These are phyloP conservation scores for Trifolium pratense DNA, from an alignment of 306 rosid species.

Conservation along the genomic window DNA sequence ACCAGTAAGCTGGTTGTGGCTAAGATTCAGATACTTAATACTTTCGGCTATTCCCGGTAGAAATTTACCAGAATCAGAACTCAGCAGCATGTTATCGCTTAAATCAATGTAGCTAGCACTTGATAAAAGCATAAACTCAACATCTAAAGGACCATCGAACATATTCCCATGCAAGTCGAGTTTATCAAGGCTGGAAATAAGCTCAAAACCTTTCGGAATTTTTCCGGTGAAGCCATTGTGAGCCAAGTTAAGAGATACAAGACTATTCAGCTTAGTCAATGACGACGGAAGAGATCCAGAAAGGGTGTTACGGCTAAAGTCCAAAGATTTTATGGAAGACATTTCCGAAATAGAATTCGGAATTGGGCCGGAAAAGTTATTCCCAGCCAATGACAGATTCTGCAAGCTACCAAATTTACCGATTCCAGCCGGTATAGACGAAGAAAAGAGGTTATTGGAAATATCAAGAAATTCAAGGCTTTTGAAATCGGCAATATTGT, in stretches of 20 bases:
- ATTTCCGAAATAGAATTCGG: conserved; percentile 69
- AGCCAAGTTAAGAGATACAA: conserved; percentile 79
- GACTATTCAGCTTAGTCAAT: conserved; percentile 57
- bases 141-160: conserved; percentile 78
- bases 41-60: conserved; percentile 71
- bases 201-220: conserved; percentile 82
- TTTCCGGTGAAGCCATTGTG: conserved; percentile 67
- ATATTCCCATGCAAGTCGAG: conserved; percentile 85
- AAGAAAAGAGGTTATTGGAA: conserved; percentile 80
- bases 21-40: conserved; percentile 77
- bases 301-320: conserved; percentile 78
- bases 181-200: conserved; percentile 64
- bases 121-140: conserved; percentile 59
- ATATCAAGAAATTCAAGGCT: conserved; percentile 81
- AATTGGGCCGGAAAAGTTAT: conserved; percentile 85
- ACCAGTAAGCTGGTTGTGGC: conserved; percentile 84
- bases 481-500: conserved; percentile 67
- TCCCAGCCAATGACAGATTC: conserved; percentile 81
- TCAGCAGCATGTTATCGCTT: conserved; percentile 73
- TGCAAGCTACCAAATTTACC: conserved; percentile 65
- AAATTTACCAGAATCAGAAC: conserved; percentile 66
- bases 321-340: conserved; percentile 75
- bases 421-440: conserved; percentile 63
- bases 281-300: conserved; percentile 71
- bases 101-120: conserved; percentile 78